Conservation (phyloP, 2,329 filamentous ascomycete species). For the Hypocrella siamensis region DNA sequence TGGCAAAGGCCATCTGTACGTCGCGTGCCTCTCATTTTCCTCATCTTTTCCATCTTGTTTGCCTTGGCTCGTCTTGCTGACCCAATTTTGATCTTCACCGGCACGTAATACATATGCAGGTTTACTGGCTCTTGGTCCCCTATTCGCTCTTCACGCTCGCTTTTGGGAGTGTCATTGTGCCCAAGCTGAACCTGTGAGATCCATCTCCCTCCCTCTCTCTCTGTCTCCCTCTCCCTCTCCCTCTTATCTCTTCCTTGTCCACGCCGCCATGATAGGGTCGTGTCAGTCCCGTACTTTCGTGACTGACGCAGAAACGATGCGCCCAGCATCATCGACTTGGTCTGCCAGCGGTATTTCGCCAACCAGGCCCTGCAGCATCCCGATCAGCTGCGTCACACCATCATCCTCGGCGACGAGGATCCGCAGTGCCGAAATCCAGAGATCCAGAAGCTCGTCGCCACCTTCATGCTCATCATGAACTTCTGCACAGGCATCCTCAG, state of each 20-base stretch:
- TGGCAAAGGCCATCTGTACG: conserved; percentile 45
- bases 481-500: conserved; percentile 63
- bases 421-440: conserved; percentile 66
- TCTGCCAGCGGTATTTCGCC: conserved; percentile 71
- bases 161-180: conserved; percentile 73
- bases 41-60: no score
- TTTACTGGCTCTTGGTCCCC: conserved; percentile 70
- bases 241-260: no score
- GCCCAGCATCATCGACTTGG: conserved; percentile 53
- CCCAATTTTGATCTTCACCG: no score
- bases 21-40: conserved; percentile 8
- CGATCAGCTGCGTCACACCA: conserved; percentile 25
- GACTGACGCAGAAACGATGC: neutral
- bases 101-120: no score
- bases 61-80: neutral
- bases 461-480: conserved; percentile 63
- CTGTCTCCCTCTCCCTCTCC: no score
- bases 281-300: no score
- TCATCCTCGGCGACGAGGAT: conserved; percentile 53
- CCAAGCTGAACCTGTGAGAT: conserved; percentile 62
- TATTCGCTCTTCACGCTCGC: conserved; percentile 73
- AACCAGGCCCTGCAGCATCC: conserved; percentile 47
- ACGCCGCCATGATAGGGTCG: no score
- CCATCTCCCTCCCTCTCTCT: no score
- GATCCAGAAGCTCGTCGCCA: conserved; percentile 61